phyloP scores from a whole-genome alignment of 2,329 filamentous ascomycete species.

The Pestalotiopsis sp. region DNA sequence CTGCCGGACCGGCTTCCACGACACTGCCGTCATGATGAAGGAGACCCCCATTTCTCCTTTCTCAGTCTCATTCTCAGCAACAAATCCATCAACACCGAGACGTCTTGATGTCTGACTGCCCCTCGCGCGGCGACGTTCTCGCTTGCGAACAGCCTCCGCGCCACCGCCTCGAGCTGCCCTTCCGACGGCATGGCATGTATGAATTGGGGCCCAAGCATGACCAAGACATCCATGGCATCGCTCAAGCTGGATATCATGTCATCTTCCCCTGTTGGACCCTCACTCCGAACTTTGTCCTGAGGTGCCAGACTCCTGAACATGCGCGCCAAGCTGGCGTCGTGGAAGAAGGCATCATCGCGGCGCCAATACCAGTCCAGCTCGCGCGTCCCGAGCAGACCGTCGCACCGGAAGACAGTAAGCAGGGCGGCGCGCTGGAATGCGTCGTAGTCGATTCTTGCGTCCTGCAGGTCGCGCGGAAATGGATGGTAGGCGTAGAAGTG shows the following conservation, averaged over 20 bases:
- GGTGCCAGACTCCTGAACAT: constrained; percentile 1
- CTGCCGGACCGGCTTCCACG: neutral
- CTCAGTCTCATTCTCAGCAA: neutral
- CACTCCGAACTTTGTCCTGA: neutral
- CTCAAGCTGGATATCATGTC: neutral
- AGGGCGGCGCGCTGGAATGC: neutral
- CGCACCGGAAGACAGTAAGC: neutral
- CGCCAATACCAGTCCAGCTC: constrained; percentile 4
- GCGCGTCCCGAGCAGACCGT: neutral
- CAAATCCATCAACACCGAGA: neutral
- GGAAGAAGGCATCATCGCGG: neutral
- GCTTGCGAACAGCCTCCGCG: neutral
- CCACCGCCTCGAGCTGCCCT: neutral
- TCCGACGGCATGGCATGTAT: constrained; percentile 1
- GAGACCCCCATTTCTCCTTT: neutral
- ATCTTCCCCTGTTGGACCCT: neutral
- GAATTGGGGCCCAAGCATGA: neutral
- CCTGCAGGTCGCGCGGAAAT: neutral
- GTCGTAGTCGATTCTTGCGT: neutral
- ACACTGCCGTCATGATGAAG: neutral
- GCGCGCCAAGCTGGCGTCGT: neutral
- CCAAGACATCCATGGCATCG: constrained; percentile 3
- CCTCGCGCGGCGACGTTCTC: neutral
- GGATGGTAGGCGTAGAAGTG: constrained; percentile 2
- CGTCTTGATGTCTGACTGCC: neutral